Base-by-base conservation (phyloP, 2,329 filamentous ascomycete genomes). In the Drechslera avenae region DNA sequence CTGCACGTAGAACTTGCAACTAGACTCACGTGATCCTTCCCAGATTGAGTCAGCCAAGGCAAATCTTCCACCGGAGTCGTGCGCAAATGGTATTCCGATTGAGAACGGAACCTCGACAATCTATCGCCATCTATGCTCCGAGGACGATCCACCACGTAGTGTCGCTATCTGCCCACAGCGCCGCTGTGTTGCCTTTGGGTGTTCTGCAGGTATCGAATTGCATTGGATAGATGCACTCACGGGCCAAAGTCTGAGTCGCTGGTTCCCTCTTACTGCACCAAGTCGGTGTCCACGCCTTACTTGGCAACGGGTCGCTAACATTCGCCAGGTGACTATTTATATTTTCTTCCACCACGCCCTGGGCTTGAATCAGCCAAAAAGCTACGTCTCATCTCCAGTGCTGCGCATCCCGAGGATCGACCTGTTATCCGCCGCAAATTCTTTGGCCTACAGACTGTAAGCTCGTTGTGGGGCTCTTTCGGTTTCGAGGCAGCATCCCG, bases 141-240 rank as follows among this genome's bases (percentile, higher is more conserved):
- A 80, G 31, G 81, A 87, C 45, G 84, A 87, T 55, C 82, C 82
- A 13, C 86, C 86, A 10, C 79, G 82, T n/a, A 86, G 83, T 32
- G 80, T 88, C 8, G 82, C 85, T 0, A 81, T 88, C 28, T 87
- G 83, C 58, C 85, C 85, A n/a, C 82, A 85, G 50, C 78, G 83
- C 37, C 79, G 80, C 42, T 87, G 84, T 58, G 82, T 87, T 28
- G 85, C 84, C 7, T 88, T 87, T 73, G 86, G 86, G 12, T 86
- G 83, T 56, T 79, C 80, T 10, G 76, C 79, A 6, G 83, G 85
- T 1, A 82, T 88, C 44, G 85, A 88, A 62, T 73, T 88, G 32
- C 84, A 86, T 63, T 88, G 83, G 79, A 68, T 81, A 10, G 78
- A 82, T 52, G 75, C 77, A 23, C 61, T 75, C 32, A 80, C 75